Conservation (phyloP, 2,329 filamentous ascomycete species). For the Aquanectria penicillioides region DNA sequence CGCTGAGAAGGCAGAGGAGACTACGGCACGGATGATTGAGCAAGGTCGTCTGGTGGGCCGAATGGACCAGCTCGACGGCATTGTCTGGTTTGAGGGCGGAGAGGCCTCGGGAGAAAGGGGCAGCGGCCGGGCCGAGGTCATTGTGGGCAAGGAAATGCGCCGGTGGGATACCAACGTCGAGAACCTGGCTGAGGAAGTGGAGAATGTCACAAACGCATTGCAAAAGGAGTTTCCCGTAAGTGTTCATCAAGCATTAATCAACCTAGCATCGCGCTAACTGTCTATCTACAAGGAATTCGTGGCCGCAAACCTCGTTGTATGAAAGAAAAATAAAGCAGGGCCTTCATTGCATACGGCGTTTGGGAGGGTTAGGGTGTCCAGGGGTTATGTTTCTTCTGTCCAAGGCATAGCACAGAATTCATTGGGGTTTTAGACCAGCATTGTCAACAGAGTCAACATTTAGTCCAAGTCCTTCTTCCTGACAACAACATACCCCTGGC, state of each 20-base stretch:
- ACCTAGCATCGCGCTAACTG: slow-evolving; percentile 16
- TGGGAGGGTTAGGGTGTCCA: slow-evolving; percentile 24
- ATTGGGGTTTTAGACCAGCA: slow-evolving; percentile 30
- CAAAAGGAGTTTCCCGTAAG: slow-evolving; percentile 80
- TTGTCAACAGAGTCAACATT: slow-evolving; percentile 26
- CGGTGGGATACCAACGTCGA: slow-evolving; percentile 93
- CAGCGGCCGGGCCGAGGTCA: slow-evolving; percentile 70
- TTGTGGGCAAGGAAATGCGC: slow-evolving; percentile 76
- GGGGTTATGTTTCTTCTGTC: slow-evolving; percentile 26
- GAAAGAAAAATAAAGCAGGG: slow-evolving; percentile 26
- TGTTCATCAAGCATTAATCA: slow-evolving; percentile 10
- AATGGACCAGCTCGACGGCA: slow-evolving; percentile 91
- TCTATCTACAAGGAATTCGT: slow-evolving; percentile 61
- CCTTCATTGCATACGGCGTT: slow-evolving; percentile 38
- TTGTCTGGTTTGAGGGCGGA: slow-evolving; percentile 86
- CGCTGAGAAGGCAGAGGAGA: slow-evolving; percentile 85
- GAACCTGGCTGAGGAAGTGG: slow-evolving; percentile 86
- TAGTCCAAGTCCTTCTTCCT: slow-evolving; percentile 62
- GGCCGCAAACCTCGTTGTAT: slow-evolving; percentile 59
- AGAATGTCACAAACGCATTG: slow-evolving; percentile 83
- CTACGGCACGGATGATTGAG: slow-evolving; percentile 95
- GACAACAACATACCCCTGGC: slow-evolving; percentile 65
- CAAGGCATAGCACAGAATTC: slow-evolving; percentile 29
- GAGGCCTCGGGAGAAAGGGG: slow-evolving; percentile 76
- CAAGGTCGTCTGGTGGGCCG: slow-evolving; percentile 87